Base-by-base conservation (phyloP, 2,329 filamentous ascomycete species). In the Aspergillus latus region DNA sequence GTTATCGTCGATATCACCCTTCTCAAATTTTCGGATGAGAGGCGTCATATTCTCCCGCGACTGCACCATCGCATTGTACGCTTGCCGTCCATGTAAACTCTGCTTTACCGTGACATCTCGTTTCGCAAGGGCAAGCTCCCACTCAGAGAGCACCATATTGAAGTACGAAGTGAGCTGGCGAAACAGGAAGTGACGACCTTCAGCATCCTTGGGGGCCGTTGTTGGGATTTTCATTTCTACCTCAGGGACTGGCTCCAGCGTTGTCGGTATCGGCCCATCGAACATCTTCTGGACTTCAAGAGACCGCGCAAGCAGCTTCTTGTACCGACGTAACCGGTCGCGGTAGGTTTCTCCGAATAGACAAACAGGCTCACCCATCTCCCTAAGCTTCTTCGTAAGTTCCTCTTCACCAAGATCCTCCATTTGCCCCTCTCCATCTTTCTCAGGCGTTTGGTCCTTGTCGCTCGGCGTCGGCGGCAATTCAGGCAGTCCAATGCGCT, bases 141-240 rank as follows among this genome's bases (percentile, higher is more conserved):
- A 99, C 72, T 95, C 93, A 44, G 82, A 84, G 56, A 99, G 79
- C n/a, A 99, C 85, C 86, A 99, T 91, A 52, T 90, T 95, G 77
- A 99, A 97, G 78, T 97, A 99, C 48, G 90, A 94, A 16, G 89
- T 90, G 54, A 99, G 81, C 74, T 99, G 93, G 9, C 93, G 83
- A 77, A 88, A 93, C 40, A 99, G 78, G 73, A 88, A 92, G 44
- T 82, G 78, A 45, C 86, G 84, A 0, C 80, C 88, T 40, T 86
- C 84, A 16, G 77, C 78, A 64, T 92, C 88, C 65, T 82, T 80
- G 1, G 84, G 83, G 8, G 90, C 76, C 43, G 78, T 80, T 13
- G 81, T 79, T 1, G 84, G 78, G 26, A 97, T 85, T 73, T 92
- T 93, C 90, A 97, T 96, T 64, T 96, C 87, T 70, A 86, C 86